phyloP scores from a whole-genome alignment of 2,329 filamentous ascomycete species.

The Didymella arachidicola region DNA sequence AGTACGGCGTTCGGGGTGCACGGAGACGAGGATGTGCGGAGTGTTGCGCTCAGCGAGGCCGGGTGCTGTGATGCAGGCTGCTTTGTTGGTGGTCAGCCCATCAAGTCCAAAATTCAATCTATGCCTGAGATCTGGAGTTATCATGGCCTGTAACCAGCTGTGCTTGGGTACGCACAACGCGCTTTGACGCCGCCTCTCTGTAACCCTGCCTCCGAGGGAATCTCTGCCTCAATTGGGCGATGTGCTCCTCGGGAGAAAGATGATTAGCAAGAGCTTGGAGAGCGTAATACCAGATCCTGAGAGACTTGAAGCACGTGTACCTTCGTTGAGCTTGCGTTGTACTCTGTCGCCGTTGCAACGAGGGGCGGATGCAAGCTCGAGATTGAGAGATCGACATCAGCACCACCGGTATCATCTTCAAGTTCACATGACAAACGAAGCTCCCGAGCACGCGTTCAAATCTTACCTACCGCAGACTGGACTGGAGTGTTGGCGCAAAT shows the following conservation, averaged over 20 bases:
- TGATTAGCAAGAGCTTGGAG: not conserved
- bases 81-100: not conserved
- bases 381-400: no score
- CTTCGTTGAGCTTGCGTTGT: no score
- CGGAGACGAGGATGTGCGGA: not conserved
- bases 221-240: not conserved
- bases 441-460: no score
- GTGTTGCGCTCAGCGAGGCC: not conserved
- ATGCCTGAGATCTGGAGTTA: not conserved
- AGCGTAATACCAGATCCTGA: not conserved
- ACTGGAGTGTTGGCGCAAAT: not conserved
- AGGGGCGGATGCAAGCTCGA: no score
- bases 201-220: not conserved
- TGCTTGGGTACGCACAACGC: not conserved
- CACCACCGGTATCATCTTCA: no score
- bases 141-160: no score
- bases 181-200: not conserved
- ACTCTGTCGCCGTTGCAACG: no score
- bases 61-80: not conserved
- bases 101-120: no score
- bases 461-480: no score
- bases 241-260: not conserved
- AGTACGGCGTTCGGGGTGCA: not conserved
- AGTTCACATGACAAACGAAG: no score
- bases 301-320: no score